Base-by-base conservation (phyloP, 768 basidiomycete species). In the Phlebiopsis flavidoalba region DNA sequence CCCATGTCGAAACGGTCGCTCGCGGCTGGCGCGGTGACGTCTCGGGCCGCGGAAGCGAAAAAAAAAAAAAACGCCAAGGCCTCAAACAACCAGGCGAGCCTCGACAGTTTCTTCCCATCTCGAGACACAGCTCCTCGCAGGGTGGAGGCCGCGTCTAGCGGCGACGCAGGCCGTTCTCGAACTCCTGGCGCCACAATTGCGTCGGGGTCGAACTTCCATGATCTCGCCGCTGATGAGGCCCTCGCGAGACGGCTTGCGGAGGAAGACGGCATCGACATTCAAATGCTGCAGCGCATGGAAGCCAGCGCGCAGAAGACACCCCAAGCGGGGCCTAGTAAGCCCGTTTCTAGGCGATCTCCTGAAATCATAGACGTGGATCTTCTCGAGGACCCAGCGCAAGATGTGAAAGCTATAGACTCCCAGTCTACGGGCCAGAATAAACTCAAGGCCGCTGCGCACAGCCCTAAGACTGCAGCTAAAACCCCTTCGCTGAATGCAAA, bases 331-430 rank as follows among this genome's bases (percentile, higher is more conserved):
- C 54, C 63, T 55, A 58, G 60, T 53, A 15, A 22, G 40, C 8
- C 40, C 54, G 54, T 55, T 43, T 21, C 54, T 22, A 55, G 40
- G 54, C 14, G n/a, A 31, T 26, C 54, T 22, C 54, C 54, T 15
- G 68, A 69, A 57, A 66, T 74, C 54, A 75, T 73, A 65, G 72
- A 74, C 63, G 69, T 75, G n/a, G 74, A 75, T 64, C 63, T 67
- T 40, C 54, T 68, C 47, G 70, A 71, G 56, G 67, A 70, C 46
- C 19, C 48, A 26, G 48, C 48, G 48, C 48, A 26, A 49, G 12
- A 26, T 19, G 19, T n/a, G 19, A 51, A 43, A 43, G 12, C 51
- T 8, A 51, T 50, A 3, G 52, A 40, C 37, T 53, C 56, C 36
- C 17, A 55, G 40, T 8, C 8, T 14, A 6, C 19, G 40, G 21